Percentiles rank a stretch among this genome's conserved stretches.
These are phyloP conservation scores for Vaccinium darrowii DNA, from an alignment of 148 eudicot species.

Conservation along the genomic window DNA sequence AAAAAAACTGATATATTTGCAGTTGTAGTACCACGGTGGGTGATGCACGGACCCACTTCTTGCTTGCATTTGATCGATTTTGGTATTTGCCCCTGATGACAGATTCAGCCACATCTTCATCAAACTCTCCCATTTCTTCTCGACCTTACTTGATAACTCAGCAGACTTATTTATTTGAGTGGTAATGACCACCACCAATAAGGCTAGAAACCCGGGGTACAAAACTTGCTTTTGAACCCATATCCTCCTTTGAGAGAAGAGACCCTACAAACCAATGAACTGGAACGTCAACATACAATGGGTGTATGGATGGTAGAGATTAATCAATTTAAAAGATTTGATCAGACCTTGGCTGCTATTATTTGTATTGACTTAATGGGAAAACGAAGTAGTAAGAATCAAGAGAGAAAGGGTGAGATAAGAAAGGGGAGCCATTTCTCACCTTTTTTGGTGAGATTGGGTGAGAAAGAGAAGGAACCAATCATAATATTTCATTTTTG, in stretches of 20 bases:
- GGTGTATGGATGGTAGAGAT: neutral
- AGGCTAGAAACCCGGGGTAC: neutral
- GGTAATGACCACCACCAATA: neutral
- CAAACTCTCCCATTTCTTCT: constrained; percentile 30
- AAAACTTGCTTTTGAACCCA: constrained; percentile 14
- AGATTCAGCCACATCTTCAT: constrained; percentile 19
- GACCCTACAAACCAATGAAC: constrained; percentile 4
- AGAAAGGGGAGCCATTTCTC: too few species aligned
- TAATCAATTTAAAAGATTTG: neutral
- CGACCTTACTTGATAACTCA: neutral
- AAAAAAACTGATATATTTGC: neutral
- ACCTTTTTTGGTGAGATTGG: too few species aligned
- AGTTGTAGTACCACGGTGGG: constrained; percentile 52
- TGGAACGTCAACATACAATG: neutral
- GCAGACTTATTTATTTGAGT: neutral
- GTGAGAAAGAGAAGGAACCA: too few species aligned
- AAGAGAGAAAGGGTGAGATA: neutral
- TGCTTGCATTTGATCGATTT: constrained; percentile 39
- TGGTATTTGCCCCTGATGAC: constrained; percentile 39
- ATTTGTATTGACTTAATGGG: neutral
- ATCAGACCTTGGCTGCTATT: neutral
- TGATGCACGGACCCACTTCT: constrained; percentile 64
- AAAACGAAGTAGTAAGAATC: neutral
- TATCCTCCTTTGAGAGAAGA: constrained; percentile 10
- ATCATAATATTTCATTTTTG: too few species aligned